phyloP scores from a whole-genome alignment of 2,329 filamentous ascomycete genomes.

The Ilyonectria destructans region DNA sequence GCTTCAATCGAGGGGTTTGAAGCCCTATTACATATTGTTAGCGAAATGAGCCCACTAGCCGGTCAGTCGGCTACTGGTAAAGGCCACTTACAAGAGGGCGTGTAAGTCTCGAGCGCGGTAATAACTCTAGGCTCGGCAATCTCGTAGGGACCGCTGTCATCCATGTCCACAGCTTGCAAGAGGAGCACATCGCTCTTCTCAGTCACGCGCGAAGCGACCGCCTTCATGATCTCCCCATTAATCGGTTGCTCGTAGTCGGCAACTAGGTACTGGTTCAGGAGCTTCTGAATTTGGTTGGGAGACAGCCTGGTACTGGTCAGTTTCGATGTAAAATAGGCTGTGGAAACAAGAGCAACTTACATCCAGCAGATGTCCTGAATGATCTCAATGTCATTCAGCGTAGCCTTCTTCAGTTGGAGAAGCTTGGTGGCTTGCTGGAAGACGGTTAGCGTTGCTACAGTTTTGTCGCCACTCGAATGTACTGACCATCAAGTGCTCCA shows the following conservation, averaged over 20 bases:
- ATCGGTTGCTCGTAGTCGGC: slow-evolving; percentile 99
- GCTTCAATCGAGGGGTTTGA: slow-evolving; percentile 95
- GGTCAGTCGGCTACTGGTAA: not conserved
- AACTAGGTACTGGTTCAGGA: slow-evolving; percentile 98
- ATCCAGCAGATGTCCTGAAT: slow-evolving; percentile 99
- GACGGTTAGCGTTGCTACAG: slow-evolving; percentile 47
- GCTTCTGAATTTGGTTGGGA: slow-evolving; percentile 98
- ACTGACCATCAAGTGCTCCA: slow-evolving; percentile 95
- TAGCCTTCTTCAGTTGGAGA: slow-evolving; percentile 98
- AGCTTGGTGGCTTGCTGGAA: slow-evolving; percentile 95
- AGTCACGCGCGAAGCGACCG: slow-evolving; percentile 94
- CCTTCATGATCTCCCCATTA: slow-evolving; percentile 99
- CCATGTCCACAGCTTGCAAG: slow-evolving; percentile 96
- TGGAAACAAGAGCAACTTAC: slow-evolving; percentile 70
- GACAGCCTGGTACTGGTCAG: slow-evolving; percentile 78
- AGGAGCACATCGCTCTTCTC: slow-evolving; percentile 98
- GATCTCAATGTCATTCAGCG: slow-evolving; percentile 98
- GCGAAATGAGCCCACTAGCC: slow-evolving; percentile 44
- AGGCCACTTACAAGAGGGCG: slow-evolving; percentile 86
- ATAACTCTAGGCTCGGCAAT: slow-evolving; percentile 98
- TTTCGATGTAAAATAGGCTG: not conserved
- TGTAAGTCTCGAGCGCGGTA: slow-evolving; percentile 97
- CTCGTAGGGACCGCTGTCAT: slow-evolving; percentile 98
- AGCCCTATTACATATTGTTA: slow-evolving; percentile 77
- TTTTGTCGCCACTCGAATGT: not conserved